Base-by-base conservation (phyloP, 257 asterid species). In the Forsythia suspensa region DNA sequence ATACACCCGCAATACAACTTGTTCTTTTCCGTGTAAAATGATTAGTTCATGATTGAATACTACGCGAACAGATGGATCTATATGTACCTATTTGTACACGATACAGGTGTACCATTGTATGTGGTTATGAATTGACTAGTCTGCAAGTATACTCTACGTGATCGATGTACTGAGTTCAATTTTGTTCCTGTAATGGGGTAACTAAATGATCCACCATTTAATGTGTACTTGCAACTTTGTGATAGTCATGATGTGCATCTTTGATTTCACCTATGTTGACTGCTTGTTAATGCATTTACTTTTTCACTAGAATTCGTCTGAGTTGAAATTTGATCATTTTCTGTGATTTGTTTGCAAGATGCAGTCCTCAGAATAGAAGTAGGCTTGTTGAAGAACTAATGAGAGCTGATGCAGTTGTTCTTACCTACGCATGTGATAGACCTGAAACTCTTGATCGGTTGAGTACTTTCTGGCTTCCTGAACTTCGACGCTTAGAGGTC, bases 401-500 rank as follows among this genome's bases (percentile, higher is more conserved):
- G 72, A 88, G 82, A 82, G 99, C 99, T 77, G 98, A 96, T 82
- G 96, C 96, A 16, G 89, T 92, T 77, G 95, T 94, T 74, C 96
- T 95, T 61, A 95, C 99, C 39, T 95, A 95, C 52, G 98, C 96
- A 9, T 96, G 99, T 68, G 92, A 94, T 85, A 94, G 87, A 83
- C 97, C 96, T 42, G 93, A 89, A 38, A 96, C 99, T 36, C 92
- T 96, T 55, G 96, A 96, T 51, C 87, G 96, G 73, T 87, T 96
- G 85, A 94, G 99, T 85, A 87, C 96, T n/a, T 91, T 89, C 79
- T 96, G 99, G 99, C 97, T 96, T 76, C 98, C 98, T 63, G 98
- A 96, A 83, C 97, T 96, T 82, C 89, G 96, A 48, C 86, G 92
- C 61, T 78, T 94, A 68, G 98, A 96, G 97, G 98, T 95, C 79